Conservation (phyloP, 169 alveolate species). For the Eimeria maxima region DNA sequence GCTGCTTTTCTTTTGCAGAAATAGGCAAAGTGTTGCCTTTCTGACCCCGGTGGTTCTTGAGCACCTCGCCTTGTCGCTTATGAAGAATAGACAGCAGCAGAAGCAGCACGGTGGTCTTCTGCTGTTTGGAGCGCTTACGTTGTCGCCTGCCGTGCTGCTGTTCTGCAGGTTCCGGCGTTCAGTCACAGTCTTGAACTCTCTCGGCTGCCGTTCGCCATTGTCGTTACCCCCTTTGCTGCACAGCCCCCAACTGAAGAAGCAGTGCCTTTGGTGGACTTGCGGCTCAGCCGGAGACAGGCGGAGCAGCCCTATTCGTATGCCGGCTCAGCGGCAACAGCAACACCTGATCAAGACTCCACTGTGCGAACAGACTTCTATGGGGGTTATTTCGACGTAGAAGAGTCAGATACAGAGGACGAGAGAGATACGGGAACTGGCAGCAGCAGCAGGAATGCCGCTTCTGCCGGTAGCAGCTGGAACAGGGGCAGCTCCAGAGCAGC, state of each 20-base stretch:
- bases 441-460: conserved; percentile 13
- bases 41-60: neutral
- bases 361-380: neutral
- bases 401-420: conserved; percentile 32
- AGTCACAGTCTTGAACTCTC: conserved; percentile 78
- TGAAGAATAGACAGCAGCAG: neutral
- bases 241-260: conserved; percentile 76
- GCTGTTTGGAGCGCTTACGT: neutral
- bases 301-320: neutral
- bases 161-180: conserved; percentile 78
- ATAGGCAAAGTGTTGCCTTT: neutral
- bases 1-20: neutral
- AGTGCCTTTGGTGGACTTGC: conserved; percentile 76
- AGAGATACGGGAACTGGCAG: neutral
- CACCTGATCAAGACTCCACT: conserved; percentile 9
- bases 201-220: conserved; percentile 61
- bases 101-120: neutral
- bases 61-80: neutral
- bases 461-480: conserved; percentile 70
- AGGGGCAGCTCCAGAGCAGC: conserved; percentile 42
- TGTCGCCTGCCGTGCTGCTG: neutral
- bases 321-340: neutral
- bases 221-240: conserved; percentile 81
- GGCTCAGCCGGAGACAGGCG: conserved; percentile 27
- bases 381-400: conserved; percentile 42